Evolutionary conservation across 192 early-diverging fungal genomes (phyloP).

Genomic region (Podila horticola): DNA sequence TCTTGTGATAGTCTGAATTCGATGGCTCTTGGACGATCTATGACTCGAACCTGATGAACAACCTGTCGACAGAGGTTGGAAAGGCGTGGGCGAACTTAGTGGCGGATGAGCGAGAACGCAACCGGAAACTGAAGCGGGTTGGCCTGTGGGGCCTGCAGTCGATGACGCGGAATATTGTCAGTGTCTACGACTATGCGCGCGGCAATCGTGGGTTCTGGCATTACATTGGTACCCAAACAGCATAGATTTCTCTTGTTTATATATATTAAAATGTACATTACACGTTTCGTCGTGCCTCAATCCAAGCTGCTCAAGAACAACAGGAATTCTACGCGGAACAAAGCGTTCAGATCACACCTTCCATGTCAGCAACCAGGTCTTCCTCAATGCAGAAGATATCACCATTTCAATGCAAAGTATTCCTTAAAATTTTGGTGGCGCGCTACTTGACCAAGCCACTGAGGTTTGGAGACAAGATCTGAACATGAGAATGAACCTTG

Average conservation of each 20-base stretch:
- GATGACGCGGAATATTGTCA: slow-evolving; percentile 75
- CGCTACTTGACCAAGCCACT: no score
- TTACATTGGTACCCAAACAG: slow-evolving; percentile 50
- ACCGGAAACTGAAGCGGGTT: slow-evolving; percentile 83
- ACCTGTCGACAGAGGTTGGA: slow-evolving; percentile 84
- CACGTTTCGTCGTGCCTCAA: no score
- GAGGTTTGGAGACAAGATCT: no score
- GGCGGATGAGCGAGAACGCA: slow-evolving; percentile 83
- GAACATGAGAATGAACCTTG: no score
- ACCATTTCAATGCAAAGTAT: no score
- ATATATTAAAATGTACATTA: not conserved
- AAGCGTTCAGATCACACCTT: no score
- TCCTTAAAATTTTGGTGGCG: no score
- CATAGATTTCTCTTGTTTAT: slow-evolving; percentile 4
- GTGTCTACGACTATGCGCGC: slow-evolving; percentile 76
- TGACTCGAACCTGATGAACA: slow-evolving; percentile 79
- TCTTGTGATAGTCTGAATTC: slow-evolving; percentile 73
- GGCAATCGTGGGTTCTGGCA: slow-evolving; percentile 79
- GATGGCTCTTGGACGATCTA: slow-evolving; percentile 94
- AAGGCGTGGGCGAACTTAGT: slow-evolving; percentile 82
- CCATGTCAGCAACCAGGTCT: no score
- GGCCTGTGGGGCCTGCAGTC: slow-evolving; percentile 90
- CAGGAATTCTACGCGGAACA: no score
- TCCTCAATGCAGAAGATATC: no score
- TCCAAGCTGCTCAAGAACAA: no score